Base-by-base conservation (phyloP, 495 filamentous ascomycete species). In the Penicillium daleae region DNA sequence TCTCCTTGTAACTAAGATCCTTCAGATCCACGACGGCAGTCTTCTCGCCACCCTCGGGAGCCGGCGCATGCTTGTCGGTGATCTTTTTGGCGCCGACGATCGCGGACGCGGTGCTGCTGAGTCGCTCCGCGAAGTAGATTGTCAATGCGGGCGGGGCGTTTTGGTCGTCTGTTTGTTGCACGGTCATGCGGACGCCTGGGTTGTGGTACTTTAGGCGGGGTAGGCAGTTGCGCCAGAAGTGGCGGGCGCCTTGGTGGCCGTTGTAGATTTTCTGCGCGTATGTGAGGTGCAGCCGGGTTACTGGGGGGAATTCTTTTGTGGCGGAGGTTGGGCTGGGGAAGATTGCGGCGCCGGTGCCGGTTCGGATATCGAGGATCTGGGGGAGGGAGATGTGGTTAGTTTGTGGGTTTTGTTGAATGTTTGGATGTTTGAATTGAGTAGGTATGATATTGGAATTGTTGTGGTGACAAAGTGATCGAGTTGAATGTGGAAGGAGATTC, bases 141-240 rank as follows among this genome's bases (percentile, higher is more conserved):
- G 87, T 90, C 75, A 98, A 78, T 6, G 93, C 86, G 83, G 87
- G 39, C 79, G 86, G 52, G 67, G 72, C 71, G 8, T 76, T 70
- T 54, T 86, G 77, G 26, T 89, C 78, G 21, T 61, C 46, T 22
- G 81, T 87, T 53, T 91, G 89, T 67, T 85, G 85, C 56, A 98
- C 87, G 37, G 90, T 88, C 87, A 98, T 94, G 17, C 86, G 83
- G 17, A 98, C 72, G 8, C 85, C 80, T 0, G 95, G 95, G 72
- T 99, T 99, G 81, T 95, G 90, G 80, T 89, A 98, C 82, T 99
- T 97, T 58, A 99, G 80, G 64, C 91, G 86, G 2, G 91, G 90
- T 33, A 99, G 87, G 67, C 85, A 89, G 39, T 86, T 76, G 52
- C 85, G 87, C 93, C 92, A 97, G 83, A 99, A 96, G 81, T 92